Conservation (phyloP, 805 yeast species). For the Grigorovia humatica region DNA sequence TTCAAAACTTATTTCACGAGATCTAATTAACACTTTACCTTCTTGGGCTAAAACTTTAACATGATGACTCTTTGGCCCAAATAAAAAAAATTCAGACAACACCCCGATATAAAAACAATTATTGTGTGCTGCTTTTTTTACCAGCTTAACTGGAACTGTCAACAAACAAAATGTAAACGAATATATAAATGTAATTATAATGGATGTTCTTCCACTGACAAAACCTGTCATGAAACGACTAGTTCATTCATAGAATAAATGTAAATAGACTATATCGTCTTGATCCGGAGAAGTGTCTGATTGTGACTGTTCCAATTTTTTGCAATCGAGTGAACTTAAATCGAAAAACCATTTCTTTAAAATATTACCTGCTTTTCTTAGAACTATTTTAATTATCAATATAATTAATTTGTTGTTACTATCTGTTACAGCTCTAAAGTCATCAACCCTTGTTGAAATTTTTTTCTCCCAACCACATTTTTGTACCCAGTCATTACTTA, state of each 20-base stretch:
- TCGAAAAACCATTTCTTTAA: neutral
- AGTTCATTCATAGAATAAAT: neutral
- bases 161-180: no score
- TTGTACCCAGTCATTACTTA: neutral
- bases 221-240: conserved; percentile 40
- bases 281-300: neutral
- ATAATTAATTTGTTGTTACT: neutral
- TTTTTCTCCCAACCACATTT: neutral
- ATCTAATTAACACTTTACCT: no score
- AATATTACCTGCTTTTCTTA: neutral
- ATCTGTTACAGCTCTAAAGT: neutral
- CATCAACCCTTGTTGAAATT: neutral
- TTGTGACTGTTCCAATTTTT: no score
- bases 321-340: neutral
- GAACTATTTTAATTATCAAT: neutral
- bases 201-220: conserved; percentile 30
- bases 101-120: no score
- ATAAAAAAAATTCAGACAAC: no score
- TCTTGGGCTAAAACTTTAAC: no score
- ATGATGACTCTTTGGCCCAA: no score
- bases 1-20: no score
- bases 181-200: no score
- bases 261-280: neutral
- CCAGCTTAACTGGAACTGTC: no score
- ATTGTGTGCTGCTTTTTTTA: no score